These are phyloP conservation scores for Nigrograna mackinnonii DNA, from an alignment of 2,329 filamentous ascomycete genomes.

Conservation along the genomic window DNA sequence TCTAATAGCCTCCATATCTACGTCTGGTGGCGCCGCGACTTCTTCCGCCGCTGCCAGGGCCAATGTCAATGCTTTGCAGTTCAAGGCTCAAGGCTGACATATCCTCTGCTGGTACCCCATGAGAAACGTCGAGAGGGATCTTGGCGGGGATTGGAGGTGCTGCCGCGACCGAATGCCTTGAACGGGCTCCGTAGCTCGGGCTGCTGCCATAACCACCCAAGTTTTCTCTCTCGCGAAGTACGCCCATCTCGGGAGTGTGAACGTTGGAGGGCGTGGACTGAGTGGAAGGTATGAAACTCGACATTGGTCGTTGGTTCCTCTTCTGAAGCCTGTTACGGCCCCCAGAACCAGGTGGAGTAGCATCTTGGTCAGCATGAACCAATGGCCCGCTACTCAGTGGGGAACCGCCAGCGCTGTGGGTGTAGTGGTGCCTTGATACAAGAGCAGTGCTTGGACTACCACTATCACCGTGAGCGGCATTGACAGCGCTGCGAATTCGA, in stretches of 20 bases:
- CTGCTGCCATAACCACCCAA: constrained; percentile 34
- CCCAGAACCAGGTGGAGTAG: constrained; percentile 12
- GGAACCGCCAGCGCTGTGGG: constrained; percentile 13
- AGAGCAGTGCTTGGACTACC: constrained; percentile 29
- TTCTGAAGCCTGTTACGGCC: constrained; percentile 33
- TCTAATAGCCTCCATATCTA: constrained; percentile 7
- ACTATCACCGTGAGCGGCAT: constrained; percentile 21
- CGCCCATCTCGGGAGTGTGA: constrained; percentile 20
- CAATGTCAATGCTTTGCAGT: constrained; percentile 59
- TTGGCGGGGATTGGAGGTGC: constrained; percentile 72
- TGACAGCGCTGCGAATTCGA: constrained; percentile 32
- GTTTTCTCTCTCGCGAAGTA: constrained; percentile 40
- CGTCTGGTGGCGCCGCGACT: constrained; percentile 5
- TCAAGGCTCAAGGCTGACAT: constrained; percentile 70
- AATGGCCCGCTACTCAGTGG: constrained; percentile 15
- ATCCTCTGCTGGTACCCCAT: constrained; percentile 44
- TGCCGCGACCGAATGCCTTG: constrained; percentile 25
- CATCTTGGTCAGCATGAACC: constrained; percentile 2
- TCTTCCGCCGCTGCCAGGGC: constrained; percentile 30
- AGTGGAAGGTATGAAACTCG: constrained; percentile 16
- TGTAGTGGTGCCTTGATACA: constrained; percentile 29
- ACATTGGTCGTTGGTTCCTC: constrained; percentile 23
- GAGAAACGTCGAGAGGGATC: constrained; percentile 59
- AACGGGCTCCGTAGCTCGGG: constrained; percentile 21
- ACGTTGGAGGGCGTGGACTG: constrained; percentile 17